Evolutionary conservation across 192 early-diverging fungal species (phyloP), one percentile per base, ranked within the genome.

Genomic region (Entomortierella parvispora): DNA sequence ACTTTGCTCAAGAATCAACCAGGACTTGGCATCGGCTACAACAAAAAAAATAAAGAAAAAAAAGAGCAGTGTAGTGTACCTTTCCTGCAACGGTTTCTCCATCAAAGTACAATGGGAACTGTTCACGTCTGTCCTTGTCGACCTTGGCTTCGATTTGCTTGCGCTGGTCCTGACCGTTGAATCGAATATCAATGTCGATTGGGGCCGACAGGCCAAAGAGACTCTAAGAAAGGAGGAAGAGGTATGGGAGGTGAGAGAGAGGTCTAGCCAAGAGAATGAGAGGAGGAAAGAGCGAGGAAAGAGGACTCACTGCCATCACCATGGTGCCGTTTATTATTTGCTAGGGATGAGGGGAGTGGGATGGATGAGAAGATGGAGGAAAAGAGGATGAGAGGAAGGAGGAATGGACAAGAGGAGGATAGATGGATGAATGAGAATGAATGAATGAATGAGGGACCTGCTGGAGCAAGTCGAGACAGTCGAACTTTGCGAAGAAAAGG

Each of bases 91-190:
- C 93, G 9, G 91, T 86, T 76, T 99, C 98, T 15, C 96, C 96
- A 75, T 99, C 98, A 81, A 97, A 93, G 77, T 96, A 99, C 7
- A 99, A 86, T 29, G 98, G 98, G 58, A 93, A 93, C 67, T 92
- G 94, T 52, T 95, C 90, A 64, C 94, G 93, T 56, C 90, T 88
- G 71, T 98, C 96, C 83, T 96, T 97, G 63, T 95, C 93, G 22
- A 94, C 90, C 65, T 96, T 93, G 65, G 94, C 95, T 61, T 99
- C 97, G 18, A 99, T 90, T 77, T 91, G 86, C 74, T 97, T 95
- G 66, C 97, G 88, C 69, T 93, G 69, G 58, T 97, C 92, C 80
- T 98, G 96, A 56, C 87, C 93, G 62, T 87, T 78, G 58, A 97
- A 90, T 34, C 84, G 84, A 56, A 99, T 84, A 52, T 93, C 95